Conservation (phyloP, 495 filamentous ascomycete species). For the Daldinia childiae region DNA sequence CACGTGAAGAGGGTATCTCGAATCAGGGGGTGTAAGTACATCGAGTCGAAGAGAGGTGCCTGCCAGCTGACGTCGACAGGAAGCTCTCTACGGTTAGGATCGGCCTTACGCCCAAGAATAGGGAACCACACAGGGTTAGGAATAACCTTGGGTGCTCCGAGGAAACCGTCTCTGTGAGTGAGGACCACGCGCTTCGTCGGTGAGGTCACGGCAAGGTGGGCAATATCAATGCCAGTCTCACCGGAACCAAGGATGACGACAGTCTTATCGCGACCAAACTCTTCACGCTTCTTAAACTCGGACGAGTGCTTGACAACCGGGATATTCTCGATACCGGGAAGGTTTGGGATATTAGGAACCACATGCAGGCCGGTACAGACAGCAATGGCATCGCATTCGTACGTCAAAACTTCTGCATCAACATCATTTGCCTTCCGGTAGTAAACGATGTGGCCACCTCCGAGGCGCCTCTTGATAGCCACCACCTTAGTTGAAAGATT, state of each 20-base stretch:
- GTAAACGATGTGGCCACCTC: conserved; percentile 44
- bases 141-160: conserved; percentile 51
- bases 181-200: conserved; percentile 52
- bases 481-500: conserved; percentile 16
- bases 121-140: conserved; percentile 46
- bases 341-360: conserved; percentile 50
- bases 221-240: conserved; percentile 56
- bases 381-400: conserved; percentile 54
- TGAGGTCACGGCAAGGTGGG: conserved; percentile 53
- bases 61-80: conserved; percentile 45
- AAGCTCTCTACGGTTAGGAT: conserved; percentile 7
- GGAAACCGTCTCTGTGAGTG: conserved; percentile 55
- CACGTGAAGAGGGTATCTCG: conserved; percentile 49
- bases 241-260: conserved; percentile 56
- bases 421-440: conserved; percentile 16
- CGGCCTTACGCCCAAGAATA: conserved; percentile 43
- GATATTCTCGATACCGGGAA: conserved; percentile 52
- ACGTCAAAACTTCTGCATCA: conserved; percentile 27
- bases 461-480: conserved; percentile 31
- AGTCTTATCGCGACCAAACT: conserved; percentile 51
- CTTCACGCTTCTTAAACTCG: conserved; percentile 52
- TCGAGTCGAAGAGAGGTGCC: conserved; percentile 50
- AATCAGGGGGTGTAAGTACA: conserved; percentile 49
- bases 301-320: conserved; percentile 53
- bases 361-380: conserved; percentile 57